Percentiles rank a stretch among this genome's conserved stretches.
These are phyloP conservation scores for Globisporangium irregulare DNA, from an alignment of 352 stramenopile species.

Conservation along the genomic window DNA sequence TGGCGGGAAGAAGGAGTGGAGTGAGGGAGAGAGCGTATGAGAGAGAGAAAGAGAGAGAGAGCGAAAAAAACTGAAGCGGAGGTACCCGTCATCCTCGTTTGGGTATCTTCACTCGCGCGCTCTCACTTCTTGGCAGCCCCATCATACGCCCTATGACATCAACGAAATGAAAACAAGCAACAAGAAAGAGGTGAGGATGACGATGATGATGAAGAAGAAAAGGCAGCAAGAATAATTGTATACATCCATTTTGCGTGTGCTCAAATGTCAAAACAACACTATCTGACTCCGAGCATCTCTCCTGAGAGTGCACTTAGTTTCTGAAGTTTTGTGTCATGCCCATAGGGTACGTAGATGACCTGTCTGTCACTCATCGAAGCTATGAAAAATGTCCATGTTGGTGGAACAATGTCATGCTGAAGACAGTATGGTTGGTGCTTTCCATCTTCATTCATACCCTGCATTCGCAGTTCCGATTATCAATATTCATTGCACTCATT, in stretches of 20 bases:
- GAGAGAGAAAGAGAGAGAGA: conserved; percentile 1
- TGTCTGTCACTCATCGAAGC: too few species aligned
- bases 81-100: neutral
- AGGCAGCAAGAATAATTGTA: neutral
- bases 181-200: neutral
- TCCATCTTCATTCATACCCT: too few species aligned
- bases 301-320: neutral
- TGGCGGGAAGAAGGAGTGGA: neutral
- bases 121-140: neutral
- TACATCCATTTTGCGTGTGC: neutral
- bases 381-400: too few species aligned
- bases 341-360: neutral
- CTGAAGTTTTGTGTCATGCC: neutral
- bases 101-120: neutral
- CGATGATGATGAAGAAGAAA: neutral
- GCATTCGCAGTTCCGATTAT: too few species aligned
- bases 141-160: neutral
- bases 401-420: too few species aligned
- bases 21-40: neutral
- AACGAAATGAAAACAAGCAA: neutral
- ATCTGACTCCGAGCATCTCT: neutral
- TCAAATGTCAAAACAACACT: neutral
- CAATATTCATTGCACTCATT: too few species aligned
- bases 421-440: too few species aligned
- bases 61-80: neutral